phyloP scores from a whole-genome alignment of 805 yeast genomes.

The Spathaspora sp. region DNA sequence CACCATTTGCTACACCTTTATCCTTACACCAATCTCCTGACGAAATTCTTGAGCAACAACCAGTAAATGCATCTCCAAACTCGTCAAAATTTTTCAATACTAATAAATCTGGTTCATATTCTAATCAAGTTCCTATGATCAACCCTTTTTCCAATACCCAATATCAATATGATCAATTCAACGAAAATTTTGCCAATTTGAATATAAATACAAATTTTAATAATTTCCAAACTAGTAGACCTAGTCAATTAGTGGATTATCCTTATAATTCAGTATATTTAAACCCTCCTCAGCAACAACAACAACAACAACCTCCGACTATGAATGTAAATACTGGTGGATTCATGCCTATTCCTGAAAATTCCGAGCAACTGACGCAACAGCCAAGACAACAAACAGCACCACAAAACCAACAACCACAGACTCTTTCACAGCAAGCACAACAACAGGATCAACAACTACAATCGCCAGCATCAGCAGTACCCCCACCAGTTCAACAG shows the following conservation, averaged over 20 bases:
- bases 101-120: not conserved
- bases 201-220: conserved; percentile 30
- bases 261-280: conserved; percentile 11
- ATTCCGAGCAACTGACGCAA: conserved; percentile 1
- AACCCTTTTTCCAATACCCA: conserved; percentile 18
- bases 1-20: not conserved
- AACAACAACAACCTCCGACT: conserved; percentile 10
- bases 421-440: conserved; percentile 1
- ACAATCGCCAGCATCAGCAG: conserved; percentile 2
- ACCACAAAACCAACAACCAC: conserved; percentile 8
- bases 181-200: conserved; percentile 27
- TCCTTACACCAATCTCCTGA: conserved; percentile 1
- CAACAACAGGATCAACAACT: conserved; percentile 5
- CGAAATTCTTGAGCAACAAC: conserved; percentile 1
- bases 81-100: conserved; percentile 1
- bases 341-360: not conserved
- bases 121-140: conserved; percentile 13
- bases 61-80: not conserved
- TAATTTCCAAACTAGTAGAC: conserved; percentile 41
- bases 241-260: conserved; percentile 39
- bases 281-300: conserved; percentile 8
- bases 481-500: not conserved
- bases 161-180: conserved; percentile 20
- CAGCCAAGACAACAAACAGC: conserved; percentile 12
- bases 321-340: conserved; percentile 2